Conservation (phyloP, 805 yeast species). For the Metschnikowia shivogae region DNA sequence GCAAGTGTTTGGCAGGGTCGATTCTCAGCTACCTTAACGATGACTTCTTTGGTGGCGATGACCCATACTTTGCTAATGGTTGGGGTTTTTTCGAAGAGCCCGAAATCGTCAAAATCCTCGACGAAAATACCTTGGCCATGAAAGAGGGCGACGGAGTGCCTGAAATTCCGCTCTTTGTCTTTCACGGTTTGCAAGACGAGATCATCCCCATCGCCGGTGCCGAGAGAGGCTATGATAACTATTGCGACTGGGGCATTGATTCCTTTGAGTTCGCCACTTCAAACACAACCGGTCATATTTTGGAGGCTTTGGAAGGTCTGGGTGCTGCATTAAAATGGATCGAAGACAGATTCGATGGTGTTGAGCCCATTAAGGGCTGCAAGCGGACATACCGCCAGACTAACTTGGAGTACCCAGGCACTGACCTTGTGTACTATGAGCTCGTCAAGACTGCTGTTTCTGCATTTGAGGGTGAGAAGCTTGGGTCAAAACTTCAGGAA, state of each 20-base stretch:
- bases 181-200: slow-evolving; percentile 22
- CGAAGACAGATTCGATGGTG: slow-evolving; percentile 12
- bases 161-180: slow-evolving; percentile 24
- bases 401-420: slow-evolving; percentile 11
- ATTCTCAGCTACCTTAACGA: neutral
- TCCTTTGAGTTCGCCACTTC: slow-evolving; percentile 29
- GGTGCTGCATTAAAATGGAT: slow-evolving; percentile 16
- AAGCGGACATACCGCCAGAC: slow-evolving; percentile 4
- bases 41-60: slow-evolving; percentile 6
- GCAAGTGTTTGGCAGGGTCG: slow-evolving; percentile 4
- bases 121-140: slow-evolving; percentile 9
- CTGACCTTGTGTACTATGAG: slow-evolving; percentile 5
- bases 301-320: slow-evolving; percentile 17
- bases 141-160: slow-evolving; percentile 14
- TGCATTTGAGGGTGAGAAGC: slow-evolving; percentile 4
- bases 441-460: slow-evolving; percentile 2
- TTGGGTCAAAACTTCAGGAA: slow-evolving; percentile 6
- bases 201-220: slow-evolving; percentile 21
- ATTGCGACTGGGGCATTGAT: slow-evolving; percentile 28
- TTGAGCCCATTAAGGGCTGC: slow-evolving; percentile 11
- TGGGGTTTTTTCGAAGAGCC: slow-evolving; percentile 2
- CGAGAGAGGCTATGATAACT: slow-evolving; percentile 21
- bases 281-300: slow-evolving; percentile 25
- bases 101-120: neutral
- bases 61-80: slow-evolving; percentile 6